A percentile compares a stretch with the other conserved stretches of the same genome.
Evolutionary conservation across 495 filamentous ascomycete genomes (phyloP).

Genomic region (Cryomyces minteri): DNA sequence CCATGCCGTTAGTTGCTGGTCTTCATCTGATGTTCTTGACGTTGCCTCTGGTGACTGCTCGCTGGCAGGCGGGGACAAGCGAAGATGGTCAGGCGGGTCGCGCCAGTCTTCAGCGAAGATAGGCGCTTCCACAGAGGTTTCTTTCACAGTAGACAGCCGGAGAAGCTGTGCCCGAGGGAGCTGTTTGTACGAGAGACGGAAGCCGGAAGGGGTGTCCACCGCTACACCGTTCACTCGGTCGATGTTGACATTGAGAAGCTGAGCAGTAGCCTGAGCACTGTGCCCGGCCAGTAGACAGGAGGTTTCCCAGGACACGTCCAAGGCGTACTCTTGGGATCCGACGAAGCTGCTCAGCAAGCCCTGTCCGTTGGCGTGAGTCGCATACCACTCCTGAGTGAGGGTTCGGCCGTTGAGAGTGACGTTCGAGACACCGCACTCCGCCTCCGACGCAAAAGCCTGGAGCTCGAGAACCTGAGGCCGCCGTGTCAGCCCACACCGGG

Average conservation of each 20-base stretch:
- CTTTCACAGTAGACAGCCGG: conserved; percentile 5
- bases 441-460: conserved; percentile 6
- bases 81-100: conserved; percentile 9
- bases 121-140: conserved; percentile 3
- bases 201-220: conserved; percentile 10
- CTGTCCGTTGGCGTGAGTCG: conserved; percentile 6
- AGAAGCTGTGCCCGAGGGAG: conserved; percentile 11
- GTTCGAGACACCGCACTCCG: conserved; percentile 12
- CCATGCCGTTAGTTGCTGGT: not conserved
- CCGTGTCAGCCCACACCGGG: no score
- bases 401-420: conserved; percentile 12
- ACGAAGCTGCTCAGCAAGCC: conserved; percentile 5
- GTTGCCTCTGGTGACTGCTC: not conserved
- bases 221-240: conserved; percentile 8
- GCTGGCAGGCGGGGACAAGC: conserved; percentile 1
- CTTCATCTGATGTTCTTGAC: not conserved
- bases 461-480: conserved; percentile 16
- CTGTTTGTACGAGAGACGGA: conserved; percentile 13
- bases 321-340: conserved; percentile 7
- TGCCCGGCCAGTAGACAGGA: conserved; percentile 7
- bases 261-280: conserved; percentile 5
- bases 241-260: conserved; percentile 10
- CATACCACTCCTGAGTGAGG: conserved; percentile 12
- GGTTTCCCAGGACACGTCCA: conserved; percentile 12
- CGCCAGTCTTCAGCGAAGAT: conserved; percentile 9